Conservation (phyloP, 2,329 filamentous ascomycete genomes). For the Fusarium xyrophilum region DNA sequence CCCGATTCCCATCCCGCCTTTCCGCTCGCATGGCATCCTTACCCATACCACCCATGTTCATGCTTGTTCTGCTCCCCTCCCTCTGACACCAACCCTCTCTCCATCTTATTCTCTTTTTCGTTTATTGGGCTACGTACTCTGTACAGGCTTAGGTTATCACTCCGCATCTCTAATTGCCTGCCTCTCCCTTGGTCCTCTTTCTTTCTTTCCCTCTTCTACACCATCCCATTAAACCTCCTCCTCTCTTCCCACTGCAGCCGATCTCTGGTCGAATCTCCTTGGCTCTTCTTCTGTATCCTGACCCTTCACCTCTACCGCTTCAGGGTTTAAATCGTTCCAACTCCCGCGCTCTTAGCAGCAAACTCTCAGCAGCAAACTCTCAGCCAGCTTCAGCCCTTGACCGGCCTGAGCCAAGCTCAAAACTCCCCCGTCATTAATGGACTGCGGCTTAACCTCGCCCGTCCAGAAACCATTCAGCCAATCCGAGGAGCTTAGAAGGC, state of each 20-base stretch:
- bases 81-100: slow-evolving; percentile 4
- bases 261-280: slow-evolving; percentile 18
- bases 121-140: slow-evolving; percentile 21
- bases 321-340: slow-evolving; percentile 18
- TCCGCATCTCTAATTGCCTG: slow-evolving; percentile 5
- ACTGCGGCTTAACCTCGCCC: slow-evolving; percentile 24
- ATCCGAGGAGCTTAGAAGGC: slow-evolving; percentile 13
- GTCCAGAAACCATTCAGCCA: neutral
- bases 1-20: slow-evolving; percentile 31
- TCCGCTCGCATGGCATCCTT: slow-evolving; percentile 25
- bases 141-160: slow-evolving; percentile 6
- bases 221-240: neutral
- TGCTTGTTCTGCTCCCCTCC: slow-evolving; percentile 17
- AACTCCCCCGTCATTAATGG: slow-evolving; percentile 17
- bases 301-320: slow-evolving; percentile 9
- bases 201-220: slow-evolving; percentile 4
- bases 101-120: slow-evolving; percentile 21
- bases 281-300: slow-evolving; percentile 10
- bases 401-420: slow-evolving; percentile 14
- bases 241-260: neutral
- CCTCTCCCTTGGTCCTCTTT: neutral
- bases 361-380: slow-evolving; percentile 31
- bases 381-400: slow-evolving; percentile 9
- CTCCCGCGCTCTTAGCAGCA: slow-evolving; percentile 28
- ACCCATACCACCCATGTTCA: slow-evolving; percentile 1